Evolutionary conservation across 2,329 filamentous ascomycete species (phyloP).

Genomic region (Arthrobotrys iridis): DNA sequence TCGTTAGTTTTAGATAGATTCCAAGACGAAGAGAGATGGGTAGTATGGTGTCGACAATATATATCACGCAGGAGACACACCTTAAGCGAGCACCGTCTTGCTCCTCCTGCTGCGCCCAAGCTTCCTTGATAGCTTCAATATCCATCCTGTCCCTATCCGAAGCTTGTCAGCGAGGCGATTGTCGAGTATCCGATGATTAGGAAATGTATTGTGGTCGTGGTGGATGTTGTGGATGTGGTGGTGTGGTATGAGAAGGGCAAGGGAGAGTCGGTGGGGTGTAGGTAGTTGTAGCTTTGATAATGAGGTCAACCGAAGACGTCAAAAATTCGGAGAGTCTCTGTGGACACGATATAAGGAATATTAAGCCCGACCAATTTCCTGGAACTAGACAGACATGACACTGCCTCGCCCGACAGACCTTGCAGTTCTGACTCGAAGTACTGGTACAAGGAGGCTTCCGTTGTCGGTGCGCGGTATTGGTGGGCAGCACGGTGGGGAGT

Average conservation of each 20-base stretch:
- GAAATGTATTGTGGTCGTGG: background rate
- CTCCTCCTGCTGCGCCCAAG: slow-evolving; percentile 50
- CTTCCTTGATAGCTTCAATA: slow-evolving; percentile 51
- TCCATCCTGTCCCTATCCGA: slow-evolving; percentile 43
- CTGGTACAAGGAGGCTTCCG: slow-evolving; percentile 21
- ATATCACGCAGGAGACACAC: slow-evolving; percentile 29
- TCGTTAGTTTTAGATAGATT: slow-evolving; percentile 1
- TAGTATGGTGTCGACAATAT: background rate
- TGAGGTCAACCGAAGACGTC: slow-evolving; percentile 5
- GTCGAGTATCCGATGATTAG: slow-evolving; percentile 26
- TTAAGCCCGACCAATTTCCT: background rate
- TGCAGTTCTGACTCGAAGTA: slow-evolving; percentile 3
- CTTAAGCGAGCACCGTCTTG: slow-evolving; percentile 55
- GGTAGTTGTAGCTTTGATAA: slow-evolving; percentile 17
- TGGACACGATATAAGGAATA: background rate
- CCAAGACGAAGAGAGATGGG: background rate
- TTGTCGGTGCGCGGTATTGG: background rate
- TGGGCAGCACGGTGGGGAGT: slow-evolving; percentile 40
- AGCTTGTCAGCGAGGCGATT: slow-evolving; percentile 41
- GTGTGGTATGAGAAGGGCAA: slow-evolving; percentile 12
- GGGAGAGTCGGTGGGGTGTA: slow-evolving; percentile 35
- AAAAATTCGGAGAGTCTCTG: slow-evolving; percentile 10
- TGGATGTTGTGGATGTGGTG: slow-evolving; percentile 1
- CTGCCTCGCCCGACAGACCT: background rate
- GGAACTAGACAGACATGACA: slow-evolving; percentile 6